Percentiles rank a stretch among this genome's conserved stretches.
Conservation (phyloP, 2,329 filamentous ascomycete genomes). For the Penicillium expansum region DNA sequence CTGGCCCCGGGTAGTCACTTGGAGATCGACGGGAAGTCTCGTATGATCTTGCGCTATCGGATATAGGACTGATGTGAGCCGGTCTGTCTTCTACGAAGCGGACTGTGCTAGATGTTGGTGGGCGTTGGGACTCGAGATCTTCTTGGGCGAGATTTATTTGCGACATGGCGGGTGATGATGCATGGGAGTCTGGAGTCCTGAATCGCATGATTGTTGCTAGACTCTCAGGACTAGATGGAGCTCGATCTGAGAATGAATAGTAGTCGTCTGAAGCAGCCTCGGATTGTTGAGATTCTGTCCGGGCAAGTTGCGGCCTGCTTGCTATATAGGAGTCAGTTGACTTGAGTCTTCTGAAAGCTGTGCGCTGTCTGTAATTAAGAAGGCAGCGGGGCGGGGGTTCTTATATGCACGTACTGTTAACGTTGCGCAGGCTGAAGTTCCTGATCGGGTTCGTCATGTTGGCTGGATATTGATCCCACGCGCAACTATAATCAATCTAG, state of each 20-base stretch:
- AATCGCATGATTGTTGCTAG: conserved; percentile 42
- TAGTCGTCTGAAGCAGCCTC: conserved; percentile 50
- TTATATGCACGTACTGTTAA: conserved; percentile 22
- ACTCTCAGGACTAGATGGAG: conserved; percentile 38
- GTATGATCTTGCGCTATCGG: conserved; percentile 21
- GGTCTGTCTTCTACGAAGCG: conserved; percentile 29
- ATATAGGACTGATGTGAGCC: conserved; percentile 21
- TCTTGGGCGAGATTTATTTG: conserved; percentile 4
- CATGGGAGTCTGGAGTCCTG: conserved; percentile 45
- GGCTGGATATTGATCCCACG: conserved; percentile 18
- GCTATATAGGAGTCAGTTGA: conserved; percentile 30
- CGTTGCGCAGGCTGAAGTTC: conserved; percentile 26
- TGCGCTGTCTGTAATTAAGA: background rate
- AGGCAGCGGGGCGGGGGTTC: conserved; percentile 2
- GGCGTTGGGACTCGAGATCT: conserved; percentile 15
- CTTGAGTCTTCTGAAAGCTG: background rate
- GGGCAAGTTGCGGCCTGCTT: conserved; percentile 45
- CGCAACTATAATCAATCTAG: conserved; percentile 16
- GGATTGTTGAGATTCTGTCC: conserved; percentile 47
- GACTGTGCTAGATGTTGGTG: conserved; percentile 26
- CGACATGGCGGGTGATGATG: conserved; percentile 31
- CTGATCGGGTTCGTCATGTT: conserved; percentile 18
- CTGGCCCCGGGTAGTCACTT: conserved; percentile 36
- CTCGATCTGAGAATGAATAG: conserved; percentile 47
- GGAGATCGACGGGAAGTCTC: conserved; percentile 27